Base-by-base conservation (phyloP, 495 filamentous ascomycete species). In the Durotheca rogersii region DNA sequence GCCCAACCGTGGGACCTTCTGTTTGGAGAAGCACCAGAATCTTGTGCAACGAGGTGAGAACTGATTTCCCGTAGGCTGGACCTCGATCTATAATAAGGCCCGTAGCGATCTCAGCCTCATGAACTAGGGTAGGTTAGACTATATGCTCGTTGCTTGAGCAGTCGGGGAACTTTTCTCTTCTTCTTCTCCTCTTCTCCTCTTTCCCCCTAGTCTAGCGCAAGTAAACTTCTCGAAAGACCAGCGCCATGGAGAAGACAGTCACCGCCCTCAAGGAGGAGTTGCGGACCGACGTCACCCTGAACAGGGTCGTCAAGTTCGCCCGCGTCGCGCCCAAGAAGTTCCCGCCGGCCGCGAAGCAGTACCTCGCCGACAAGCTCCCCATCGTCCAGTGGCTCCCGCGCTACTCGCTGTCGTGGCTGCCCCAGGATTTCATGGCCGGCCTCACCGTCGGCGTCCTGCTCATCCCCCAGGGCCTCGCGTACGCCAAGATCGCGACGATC, bases 401-500 rank as follows among this genome's bases (percentile, higher is more conserved):
- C 21, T 80, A 78, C 55, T 62, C 68, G 14, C 67, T 66, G 2
- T 62, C 67, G 60, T 80, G 75, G 76, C 50, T 78, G 11, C 30
- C 71, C 37, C 74, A 73, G 50, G 75, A 80, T 44, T 42, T 73
- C 17, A 73, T 78, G 51, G 73, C 74, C 7, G 76, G 76, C 35
- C 43, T 78, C 25, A 78, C 76, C 0, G 51, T 80, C 12, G 76
- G 76, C 7, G 63, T 80, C 9, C 67, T 80, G 61, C 64, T 80
- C 35, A 74, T 80, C 31, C 75, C 76, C 4, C 75, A 80, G 46
- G 70, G 68, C 7, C 47, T 80, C 21, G 72, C 72, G 0, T 78
- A 78, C 53, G 75, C 76, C 2, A 77, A 77, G 47, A 74, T 78
- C 45, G 75, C 76, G 4, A 77, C 68, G 1, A 76, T 78, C 39